Evolutionary conservation across 208 protist genomes (phyloP), one percentile per base, ranked within the genome.

Genomic region (Leishmania gerbilli): DNA sequence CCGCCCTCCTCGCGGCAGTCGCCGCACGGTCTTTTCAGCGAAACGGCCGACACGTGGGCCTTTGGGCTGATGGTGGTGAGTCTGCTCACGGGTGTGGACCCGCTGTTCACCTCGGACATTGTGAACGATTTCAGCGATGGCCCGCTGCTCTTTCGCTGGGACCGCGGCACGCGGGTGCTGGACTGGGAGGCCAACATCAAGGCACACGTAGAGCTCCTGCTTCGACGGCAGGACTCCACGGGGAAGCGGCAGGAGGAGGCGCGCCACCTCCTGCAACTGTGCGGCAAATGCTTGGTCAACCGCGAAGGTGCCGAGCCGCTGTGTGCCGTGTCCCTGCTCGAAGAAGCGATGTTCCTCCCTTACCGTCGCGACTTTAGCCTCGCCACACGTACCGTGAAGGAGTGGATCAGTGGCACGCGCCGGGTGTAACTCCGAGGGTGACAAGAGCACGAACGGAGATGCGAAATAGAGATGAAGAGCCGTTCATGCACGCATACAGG

Each of bases 181-280:
- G 93, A 97, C 82, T 97, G 93, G 92, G 87, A 93, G 31, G 71
- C 62, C 7, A 97, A 97, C 83, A 94, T 97, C 13, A 81, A 85
- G 51, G 62, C 49, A 1, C 89, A 97, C 65, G 91, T 95, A 42
- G 58, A 85, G 49, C 40, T 37, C 1, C 74, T 95, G 65, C 78
- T 97, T 24, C 75, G 51, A 4, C 17, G 40, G 9, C 77, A 87
- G 24, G 88, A 95, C 47, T 75, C 84, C 4, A 53, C 81, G n/a
- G 71, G 68, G 8, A 34, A 71, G 76, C 80, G 81, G 7, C 71
- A 77, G 15, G 37, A 65, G 58, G 74, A 84, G 27, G 89, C 89
- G 68, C 24, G 40, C n/a, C 76, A 72, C 1, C 81, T 97, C 31
- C 84, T 95, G 19, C 65, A 79, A 3, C 53, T 97, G 0, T 97